Conservation (phyloP, 257 asterid species). For the Avicennia marina region DNA sequence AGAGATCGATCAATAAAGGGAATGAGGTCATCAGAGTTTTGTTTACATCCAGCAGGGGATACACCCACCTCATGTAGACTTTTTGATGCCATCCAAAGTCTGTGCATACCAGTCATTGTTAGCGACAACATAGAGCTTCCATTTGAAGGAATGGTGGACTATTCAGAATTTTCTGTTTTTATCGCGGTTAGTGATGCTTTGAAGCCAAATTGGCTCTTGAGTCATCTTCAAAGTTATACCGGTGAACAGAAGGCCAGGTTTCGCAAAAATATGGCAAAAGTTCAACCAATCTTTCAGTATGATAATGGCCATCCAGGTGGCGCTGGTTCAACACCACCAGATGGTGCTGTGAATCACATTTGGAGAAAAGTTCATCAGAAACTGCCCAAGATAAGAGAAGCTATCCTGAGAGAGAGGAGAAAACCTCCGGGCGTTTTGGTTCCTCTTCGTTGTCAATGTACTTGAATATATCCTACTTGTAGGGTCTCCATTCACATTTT, state of each 20-base stretch:
- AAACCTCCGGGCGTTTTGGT: conserved; percentile 67
- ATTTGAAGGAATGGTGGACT: conserved; percentile 84
- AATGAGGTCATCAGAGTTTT: conserved; percentile 86
- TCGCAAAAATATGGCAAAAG: conserved; percentile 48
- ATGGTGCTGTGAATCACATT: conserved; percentile 79
- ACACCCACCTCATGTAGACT: conserved; percentile 94
- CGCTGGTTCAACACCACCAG: conserved; percentile 48
- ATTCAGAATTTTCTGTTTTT: conserved; percentile 66
- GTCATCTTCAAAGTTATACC: conserved; percentile 58
- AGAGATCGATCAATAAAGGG: conserved; percentile 87
- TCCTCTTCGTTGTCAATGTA: conserved; percentile 86
- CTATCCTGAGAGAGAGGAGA: conserved; percentile 72
- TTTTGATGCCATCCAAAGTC: conserved; percentile 91
- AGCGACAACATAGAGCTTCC: conserved; percentile 93
- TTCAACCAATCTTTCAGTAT: conserved; percentile 61
- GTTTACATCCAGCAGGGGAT: conserved; percentile 96
- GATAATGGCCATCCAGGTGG: conserved; percentile 70
- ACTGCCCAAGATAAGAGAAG: conserved; percentile 72
- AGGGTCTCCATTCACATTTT: conserved; percentile 8
- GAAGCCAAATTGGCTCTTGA: conserved; percentile 70
- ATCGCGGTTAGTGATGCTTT: conserved; percentile 77
- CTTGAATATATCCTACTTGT: conserved; percentile 26
- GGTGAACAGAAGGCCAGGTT: conserved; percentile 49
- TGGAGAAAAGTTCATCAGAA: conserved; percentile 84
- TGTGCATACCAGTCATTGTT: conserved; percentile 83